These are phyloP conservation scores for Geranium rotundifolium DNA, from an alignment of 345 rosid genomes.

Conservation along the genomic window DNA sequence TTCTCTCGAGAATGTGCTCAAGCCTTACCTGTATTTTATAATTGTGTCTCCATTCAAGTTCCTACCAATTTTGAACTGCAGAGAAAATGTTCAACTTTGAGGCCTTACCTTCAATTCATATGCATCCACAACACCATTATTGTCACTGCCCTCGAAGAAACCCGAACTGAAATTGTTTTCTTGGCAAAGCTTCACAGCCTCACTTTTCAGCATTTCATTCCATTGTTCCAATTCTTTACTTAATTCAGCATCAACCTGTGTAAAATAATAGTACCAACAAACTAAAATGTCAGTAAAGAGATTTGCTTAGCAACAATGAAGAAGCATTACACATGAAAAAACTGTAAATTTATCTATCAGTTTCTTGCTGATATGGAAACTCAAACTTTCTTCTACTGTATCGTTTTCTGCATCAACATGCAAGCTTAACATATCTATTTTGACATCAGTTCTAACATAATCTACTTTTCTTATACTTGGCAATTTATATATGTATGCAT, in stretches of 20 bases:
- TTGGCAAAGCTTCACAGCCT: constrained; percentile 78
- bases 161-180: constrained; percentile 90
- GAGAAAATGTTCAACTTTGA: not conserved
- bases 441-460: no score
- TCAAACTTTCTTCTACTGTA: no score
- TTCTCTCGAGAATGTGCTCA: constrained; percentile 94
- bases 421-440: no score
- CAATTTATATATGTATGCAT: no score
- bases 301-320: not conserved
- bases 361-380: no score
- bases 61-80: no score
- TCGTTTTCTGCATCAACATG: no score
- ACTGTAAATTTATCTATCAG: no score
- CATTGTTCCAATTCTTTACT: constrained; percentile 94
- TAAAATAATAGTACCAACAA: not conserved
- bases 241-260: constrained; percentile 76
- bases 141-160: constrained; percentile 86
- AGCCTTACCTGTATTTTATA: constrained; percentile 62
- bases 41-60: not conserved
- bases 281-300: not conserved
- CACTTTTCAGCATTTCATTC: constrained; percentile 85
- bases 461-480: no score
- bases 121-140: constrained; percentile 68
- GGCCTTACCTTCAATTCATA: constrained; percentile 85
- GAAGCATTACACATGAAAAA: not conserved